Evolutionary conservation across 805 yeast genomes (phyloP), one percentile per base, ranked within the genome.

Genomic region (Candida germanica): DNA sequence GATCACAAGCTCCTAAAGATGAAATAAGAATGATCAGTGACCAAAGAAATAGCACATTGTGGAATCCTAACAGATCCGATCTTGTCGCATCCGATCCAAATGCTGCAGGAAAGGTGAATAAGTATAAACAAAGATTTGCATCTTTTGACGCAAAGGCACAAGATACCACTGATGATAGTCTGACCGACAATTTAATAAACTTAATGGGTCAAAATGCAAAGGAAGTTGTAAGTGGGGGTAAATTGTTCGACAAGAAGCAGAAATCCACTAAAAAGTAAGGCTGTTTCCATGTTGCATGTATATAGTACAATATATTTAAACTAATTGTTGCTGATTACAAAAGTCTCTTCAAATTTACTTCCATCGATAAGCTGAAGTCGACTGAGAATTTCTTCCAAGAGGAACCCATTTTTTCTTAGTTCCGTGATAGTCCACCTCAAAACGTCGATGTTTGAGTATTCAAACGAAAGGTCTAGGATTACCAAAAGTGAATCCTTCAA

Each of bases 1-100:
- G 85, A 50, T 79, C 96, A 1, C 95, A 85, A 46, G 87, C 79
- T 41, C 98, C 98, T 8, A 84, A 87, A 51, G 81, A 76, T 35
- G 96, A 93, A 53, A 69, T 86, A 51, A 73, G 93, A 57, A 78
- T 87, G 77, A 77, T 93, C 49, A 77, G 80, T 35, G 98, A 93
- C 61, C 95, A 85, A 70, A 79, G 96, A 63, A 86, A 85, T 52
- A 80, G 78, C 51, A 79, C 88, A 23, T 60, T 85, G 37, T 93
- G 97, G 96, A 93, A 93, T 61, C 87, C 88, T 35, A 76, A 84
- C 44, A 79, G 89, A 62, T 77, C 84, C 15, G 93, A 87, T 58
- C 67, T 86, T 50, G 75, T 75, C 34, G 74, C 80, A 29, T 72
- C 77, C 23, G 95, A 86, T 59, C 82, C 85, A n/a, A 85, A 79